Conservation (phyloP, 148 eudicot genomes). For the Talinum fruticosum region DNA sequence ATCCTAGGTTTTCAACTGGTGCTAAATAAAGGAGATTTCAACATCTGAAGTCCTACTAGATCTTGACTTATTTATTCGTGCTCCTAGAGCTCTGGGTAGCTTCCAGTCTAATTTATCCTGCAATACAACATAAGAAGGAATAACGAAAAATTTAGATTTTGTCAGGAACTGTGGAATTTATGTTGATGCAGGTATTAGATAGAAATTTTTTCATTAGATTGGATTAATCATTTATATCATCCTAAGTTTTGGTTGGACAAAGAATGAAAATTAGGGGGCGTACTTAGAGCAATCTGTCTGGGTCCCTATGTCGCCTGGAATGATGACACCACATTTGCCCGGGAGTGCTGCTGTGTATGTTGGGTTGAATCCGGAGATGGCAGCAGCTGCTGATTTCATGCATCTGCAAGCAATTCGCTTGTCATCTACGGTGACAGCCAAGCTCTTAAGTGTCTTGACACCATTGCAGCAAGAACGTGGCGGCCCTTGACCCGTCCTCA, state of each 20-base stretch:
- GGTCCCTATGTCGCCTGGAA: slow-evolving; percentile 35
- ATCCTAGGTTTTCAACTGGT: not conserved
- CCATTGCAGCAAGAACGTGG: slow-evolving; percentile 20
- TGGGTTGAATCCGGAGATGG: slow-evolving; percentile 4
- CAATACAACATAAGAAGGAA: not conserved
- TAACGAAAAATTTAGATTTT: not conserved
- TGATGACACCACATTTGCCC: slow-evolving; percentile 32
- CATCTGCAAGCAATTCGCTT: slow-evolving; percentile 30
- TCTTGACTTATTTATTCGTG: not conserved
- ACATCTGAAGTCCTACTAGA: not conserved
- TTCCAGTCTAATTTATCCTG: not conserved
- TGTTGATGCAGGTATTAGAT: too few relatives aligned
- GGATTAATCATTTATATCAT: not conserved
- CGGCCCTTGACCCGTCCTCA: slow-evolving; percentile 18
- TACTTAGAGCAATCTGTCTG: slow-evolving; percentile 41
- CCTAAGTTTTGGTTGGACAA: not conserved
- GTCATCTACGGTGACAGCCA: slow-evolving; percentile 25
- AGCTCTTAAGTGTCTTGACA: slow-evolving; percentile 20
- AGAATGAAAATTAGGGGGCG: not conserved
- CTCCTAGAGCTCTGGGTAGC: not conserved
- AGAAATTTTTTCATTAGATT: too few relatives aligned
- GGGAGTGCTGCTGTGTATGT: slow-evolving; percentile 31
- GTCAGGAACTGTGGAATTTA: not conserved
- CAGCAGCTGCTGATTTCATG: slow-evolving; percentile 24
- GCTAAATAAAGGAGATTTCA: not conserved